These are phyloP conservation scores for Cladophialophora psammophila DNA, from an alignment of 2,329 filamentous ascomycete genomes.

Conservation along the genomic window DNA sequence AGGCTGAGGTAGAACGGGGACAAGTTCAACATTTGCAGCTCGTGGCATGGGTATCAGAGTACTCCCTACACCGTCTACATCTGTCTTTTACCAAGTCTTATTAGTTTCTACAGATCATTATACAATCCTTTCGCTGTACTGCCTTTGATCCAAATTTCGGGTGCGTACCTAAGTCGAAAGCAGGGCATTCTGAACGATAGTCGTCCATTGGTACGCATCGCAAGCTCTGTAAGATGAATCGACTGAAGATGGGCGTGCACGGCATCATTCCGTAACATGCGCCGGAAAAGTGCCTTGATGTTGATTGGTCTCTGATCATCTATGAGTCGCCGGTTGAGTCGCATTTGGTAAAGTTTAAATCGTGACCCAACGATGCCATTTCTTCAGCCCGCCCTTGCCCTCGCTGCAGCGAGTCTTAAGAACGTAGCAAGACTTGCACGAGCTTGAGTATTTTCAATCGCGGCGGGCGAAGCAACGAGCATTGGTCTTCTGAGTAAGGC, in stretches of 20 bases:
- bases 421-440: slow-evolving; percentile 29
- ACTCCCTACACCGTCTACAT: neutral
- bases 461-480: slow-evolving; percentile 8
- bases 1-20: neutral
- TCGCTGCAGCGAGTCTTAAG: slow-evolving; percentile 31
- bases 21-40: neutral
- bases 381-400: slow-evolving; percentile 23
- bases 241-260: neutral
- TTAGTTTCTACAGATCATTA: slow-evolving; percentile 1
- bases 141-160: neutral
- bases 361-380: neutral
- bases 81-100: neutral
- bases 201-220: no score
- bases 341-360: neutral
- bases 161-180: neutral
- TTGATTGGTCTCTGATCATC: neutral
- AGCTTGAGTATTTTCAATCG: slow-evolving; percentile 25
- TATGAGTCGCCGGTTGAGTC: neutral
- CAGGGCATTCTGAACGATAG: neutral
- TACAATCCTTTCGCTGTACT: neutral
- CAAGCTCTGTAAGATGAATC: neutral
- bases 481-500: slow-evolving; percentile 26
- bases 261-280: neutral
- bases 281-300: neutral
- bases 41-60: neutral